These are phyloP conservation scores for Amanita pallidorosea DNA, from an alignment of 768 basidiomycete genomes.

Conservation along the genomic window DNA sequence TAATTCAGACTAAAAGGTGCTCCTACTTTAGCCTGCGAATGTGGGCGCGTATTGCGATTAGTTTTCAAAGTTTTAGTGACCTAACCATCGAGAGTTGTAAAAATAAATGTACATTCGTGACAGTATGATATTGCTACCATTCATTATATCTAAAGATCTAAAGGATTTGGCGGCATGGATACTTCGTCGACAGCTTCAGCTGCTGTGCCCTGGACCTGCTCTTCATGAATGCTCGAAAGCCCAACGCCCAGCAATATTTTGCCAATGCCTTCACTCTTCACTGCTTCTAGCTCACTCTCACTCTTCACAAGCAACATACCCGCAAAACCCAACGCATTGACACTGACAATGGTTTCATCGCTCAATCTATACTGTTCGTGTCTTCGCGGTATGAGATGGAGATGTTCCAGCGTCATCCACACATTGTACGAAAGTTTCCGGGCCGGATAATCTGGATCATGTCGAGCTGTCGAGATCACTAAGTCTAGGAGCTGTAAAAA, in stretches of 20 bases:
- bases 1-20: neutral
- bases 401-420: conserved; percentile 70
- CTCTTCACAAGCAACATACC: conserved; percentile 86
- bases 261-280: conserved; percentile 52
- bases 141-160: neutral
- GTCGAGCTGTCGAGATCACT: conserved; percentile 60
- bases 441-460: conserved; percentile 48
- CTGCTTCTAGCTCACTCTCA: conserved; percentile 58
- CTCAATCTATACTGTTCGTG: conserved; percentile 45
- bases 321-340: conserved; percentile 86
- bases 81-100: neutral
- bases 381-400: conserved; percentile 77
- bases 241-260: conserved; percentile 58
- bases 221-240: conserved; percentile 55
- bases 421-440: conserved; percentile 77
- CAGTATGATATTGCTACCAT: neutral
- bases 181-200: conserved; percentile 10
- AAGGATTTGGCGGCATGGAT: conserved; percentile 1
- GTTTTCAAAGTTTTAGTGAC: conserved; percentile 7
- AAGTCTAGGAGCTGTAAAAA: conserved; percentile 74
- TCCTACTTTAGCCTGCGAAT: conserved; percentile 55
- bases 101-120: neutral
- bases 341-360: conserved; percentile 50
- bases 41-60: conserved; percentile 78
- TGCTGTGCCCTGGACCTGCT: conserved; percentile 42